Base-by-base conservation (phyloP, 345 rosid species). In the Gynandropsis gynandra region DNA sequence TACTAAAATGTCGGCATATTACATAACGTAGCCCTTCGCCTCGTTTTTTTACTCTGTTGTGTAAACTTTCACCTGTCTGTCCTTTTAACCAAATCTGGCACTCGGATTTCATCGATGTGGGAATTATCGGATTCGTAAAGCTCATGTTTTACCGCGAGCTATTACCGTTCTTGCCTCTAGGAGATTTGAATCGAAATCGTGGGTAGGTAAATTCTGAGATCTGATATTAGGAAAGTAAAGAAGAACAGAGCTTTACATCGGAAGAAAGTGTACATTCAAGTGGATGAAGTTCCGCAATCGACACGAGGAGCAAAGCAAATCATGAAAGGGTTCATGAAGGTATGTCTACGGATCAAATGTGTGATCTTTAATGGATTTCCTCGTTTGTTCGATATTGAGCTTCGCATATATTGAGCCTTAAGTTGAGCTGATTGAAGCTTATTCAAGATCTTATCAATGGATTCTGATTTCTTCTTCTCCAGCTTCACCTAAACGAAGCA, bases 401-500 rank as follows among this genome's bases (percentile, higher is more conserved):
- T 37, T 33, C 73, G 74, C 95, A 87, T 92, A 66, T 84, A 76
- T 61, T 71, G 80, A 1, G 86, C 96, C 66, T 71, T 87, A 24
- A 72, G 27, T 69, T 82, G 76, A 4, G 95, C 83, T 35, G 16
- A 59, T 50, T 76, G 76, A 35, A 92, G 76, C 78, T 80, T 84
- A 57, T 66, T 74, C 76, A 84, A 48, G 33, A 92, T 92, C 80
- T 74, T 82, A 52, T 83, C 96, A 78, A 87, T 79, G 10, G 87
- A 80, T 21, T 79, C 66, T 47, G 96, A 72, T 65, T 87, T 85
- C 88, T 84, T 83, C 76, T 80, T 87, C 65, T 92, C 98, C 56
- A 87, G 67, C 53, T 82, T 79, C 84, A 82, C 81, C 98, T 92
- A 73, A 19, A 11, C 38, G 10, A 38, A 16, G 1, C 17, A 52